A percentile compares a stretch with the other conserved stretches of the same genome.
These are phyloP conservation scores for Calocera cornea DNA, from an alignment of 768 basidiomycete species.

Conservation along the genomic window DNA sequence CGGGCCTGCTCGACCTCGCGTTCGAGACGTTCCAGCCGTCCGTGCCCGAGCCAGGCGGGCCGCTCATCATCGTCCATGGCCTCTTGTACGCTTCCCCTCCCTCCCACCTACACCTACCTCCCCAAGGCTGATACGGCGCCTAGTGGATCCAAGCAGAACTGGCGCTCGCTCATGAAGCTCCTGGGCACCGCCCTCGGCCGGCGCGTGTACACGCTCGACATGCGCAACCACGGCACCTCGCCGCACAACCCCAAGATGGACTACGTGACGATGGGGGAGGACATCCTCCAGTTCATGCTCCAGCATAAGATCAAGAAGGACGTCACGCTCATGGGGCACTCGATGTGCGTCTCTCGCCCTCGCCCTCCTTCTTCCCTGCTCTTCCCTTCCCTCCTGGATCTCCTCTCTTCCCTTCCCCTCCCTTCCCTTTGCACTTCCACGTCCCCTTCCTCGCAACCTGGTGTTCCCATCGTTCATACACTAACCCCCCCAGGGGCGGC, in stretches of 20 bases:
- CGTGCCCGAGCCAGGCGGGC: not conserved
- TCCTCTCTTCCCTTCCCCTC: not conserved
- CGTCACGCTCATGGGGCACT: conserved; percentile 73
- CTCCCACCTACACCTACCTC: not conserved
- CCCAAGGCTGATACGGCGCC: no score
- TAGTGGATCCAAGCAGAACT: conserved; percentile 84
- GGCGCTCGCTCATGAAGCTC: conserved; percentile 65
- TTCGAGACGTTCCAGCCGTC: conserved; percentile 23
- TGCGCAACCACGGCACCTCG: conserved; percentile 80
- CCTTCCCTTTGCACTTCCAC: no score
- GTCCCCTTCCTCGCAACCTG: not conserved
- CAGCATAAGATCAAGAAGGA: conserved; percentile 33
- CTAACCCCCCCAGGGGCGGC: conserved; percentile 69
- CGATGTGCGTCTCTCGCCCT: conserved; percentile 55
- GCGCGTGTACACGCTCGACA: conserved; percentile 66
- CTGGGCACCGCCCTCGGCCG: conserved; percentile 50
- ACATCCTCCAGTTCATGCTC: conserved; percentile 55
- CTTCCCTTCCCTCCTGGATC: not conserved
- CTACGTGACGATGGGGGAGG: conserved; percentile 66
- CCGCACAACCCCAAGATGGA: conserved; percentile 62
- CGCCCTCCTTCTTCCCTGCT: not conserved
- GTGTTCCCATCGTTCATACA: not conserved
- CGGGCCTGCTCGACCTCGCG: conserved; percentile 20
- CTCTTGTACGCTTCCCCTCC: conserved; percentile 36
- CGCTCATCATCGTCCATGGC: conserved; percentile 40